phyloP scores from a whole-genome alignment of 768 basidiomycete genomes.

The Megacollybia marginata region DNA sequence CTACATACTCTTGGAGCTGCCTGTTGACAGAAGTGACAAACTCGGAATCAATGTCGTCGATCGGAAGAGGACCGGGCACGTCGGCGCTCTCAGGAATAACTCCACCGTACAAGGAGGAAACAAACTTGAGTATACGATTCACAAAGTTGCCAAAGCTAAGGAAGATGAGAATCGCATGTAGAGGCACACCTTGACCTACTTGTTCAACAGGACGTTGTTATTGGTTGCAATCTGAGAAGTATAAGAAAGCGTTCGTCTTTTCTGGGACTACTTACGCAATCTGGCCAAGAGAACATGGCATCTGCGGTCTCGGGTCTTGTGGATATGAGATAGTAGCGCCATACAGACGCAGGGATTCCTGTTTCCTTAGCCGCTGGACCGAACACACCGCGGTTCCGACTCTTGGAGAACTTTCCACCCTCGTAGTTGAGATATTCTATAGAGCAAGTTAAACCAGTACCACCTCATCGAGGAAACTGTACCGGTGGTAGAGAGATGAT shows the following conservation, averaged over 20 bases:
- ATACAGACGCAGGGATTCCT: constrained; percentile 88
- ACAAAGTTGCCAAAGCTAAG: constrained; percentile 93
- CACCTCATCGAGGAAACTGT: constrained; percentile 11
- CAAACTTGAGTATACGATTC: constrained; percentile 90
- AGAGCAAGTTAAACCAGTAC: not conserved
- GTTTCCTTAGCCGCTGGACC: constrained; percentile 92
- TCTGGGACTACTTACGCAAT: constrained; percentile 55
- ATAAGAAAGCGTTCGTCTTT: not conserved
- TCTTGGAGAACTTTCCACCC: constrained; percentile 98
- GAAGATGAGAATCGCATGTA: not conserved
- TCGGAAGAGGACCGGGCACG: constrained; percentile 57
- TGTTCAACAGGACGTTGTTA: constrained; percentile 91
- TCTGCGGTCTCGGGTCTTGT: constrained; percentile 91
- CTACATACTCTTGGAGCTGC: constrained; percentile 71
- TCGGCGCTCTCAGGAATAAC: constrained; percentile 77
- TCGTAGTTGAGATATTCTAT: constrained; percentile 97
- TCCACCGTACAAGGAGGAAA: constrained; percentile 75
- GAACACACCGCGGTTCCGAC: constrained; percentile 93
- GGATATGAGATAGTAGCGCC: constrained; percentile 93
- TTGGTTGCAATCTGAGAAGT: constrained; percentile 70
- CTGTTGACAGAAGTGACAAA: constrained; percentile 79
- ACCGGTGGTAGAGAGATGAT: constrained; percentile 96
- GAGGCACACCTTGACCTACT: constrained; percentile 37
- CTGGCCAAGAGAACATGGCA: constrained; percentile 94
- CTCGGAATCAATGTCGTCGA: constrained; percentile 58